Evolutionary conservation across 164 flowering plant species (phyloP).

Genomic region (Macadamia tetraphylla): DNA sequence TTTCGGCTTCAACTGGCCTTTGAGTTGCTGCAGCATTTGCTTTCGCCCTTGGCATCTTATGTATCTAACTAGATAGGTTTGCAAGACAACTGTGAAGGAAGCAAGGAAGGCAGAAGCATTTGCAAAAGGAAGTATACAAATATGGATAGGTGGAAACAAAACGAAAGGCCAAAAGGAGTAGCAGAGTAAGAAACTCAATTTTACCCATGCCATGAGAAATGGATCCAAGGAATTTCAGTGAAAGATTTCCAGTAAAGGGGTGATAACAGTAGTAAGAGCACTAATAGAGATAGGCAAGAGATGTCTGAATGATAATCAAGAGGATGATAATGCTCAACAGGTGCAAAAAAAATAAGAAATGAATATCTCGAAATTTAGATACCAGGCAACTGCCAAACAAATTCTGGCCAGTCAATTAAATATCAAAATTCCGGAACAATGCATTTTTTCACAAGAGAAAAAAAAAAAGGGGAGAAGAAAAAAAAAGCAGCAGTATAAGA

Average conservation of each 20-base stretch:
- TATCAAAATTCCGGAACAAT: slow-evolving; percentile 20
- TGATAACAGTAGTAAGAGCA: slow-evolving; percentile 30
- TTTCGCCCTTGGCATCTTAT: slow-evolving; percentile 69
- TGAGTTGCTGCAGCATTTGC: slow-evolving; percentile 30
- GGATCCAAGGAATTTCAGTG: slow-evolving; percentile 50
- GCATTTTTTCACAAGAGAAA: slow-evolving; percentile 6
- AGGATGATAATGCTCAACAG: slow-evolving; percentile 47
- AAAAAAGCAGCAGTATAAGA: slow-evolving; percentile 18
- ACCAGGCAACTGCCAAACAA: background rate
- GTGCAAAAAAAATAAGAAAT: slow-evolving; percentile 28
- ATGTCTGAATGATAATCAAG: slow-evolving; percentile 39
- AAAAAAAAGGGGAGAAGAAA: slow-evolving; percentile 5
- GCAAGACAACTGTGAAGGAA: slow-evolving; percentile 65
- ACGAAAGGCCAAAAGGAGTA: slow-evolving; percentile 72
- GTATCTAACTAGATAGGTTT: slow-evolving; percentile 45
- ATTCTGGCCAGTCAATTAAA: slow-evolving; percentile 13
- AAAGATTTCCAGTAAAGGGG: slow-evolving; percentile 29
- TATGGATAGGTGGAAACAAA: slow-evolving; percentile 64
- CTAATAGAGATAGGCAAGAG: slow-evolving; percentile 35
- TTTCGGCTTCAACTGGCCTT: slow-evolving; percentile 11
- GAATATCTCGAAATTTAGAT: slow-evolving; percentile 1
- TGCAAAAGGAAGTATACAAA: slow-evolving; percentile 56
- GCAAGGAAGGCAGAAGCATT: slow-evolving; percentile 74
- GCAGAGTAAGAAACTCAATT: slow-evolving; percentile 49
- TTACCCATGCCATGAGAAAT: slow-evolving; percentile 52